Conservation (phyloP, 179 eudicot species). For the Actinidia arguta region DNA sequence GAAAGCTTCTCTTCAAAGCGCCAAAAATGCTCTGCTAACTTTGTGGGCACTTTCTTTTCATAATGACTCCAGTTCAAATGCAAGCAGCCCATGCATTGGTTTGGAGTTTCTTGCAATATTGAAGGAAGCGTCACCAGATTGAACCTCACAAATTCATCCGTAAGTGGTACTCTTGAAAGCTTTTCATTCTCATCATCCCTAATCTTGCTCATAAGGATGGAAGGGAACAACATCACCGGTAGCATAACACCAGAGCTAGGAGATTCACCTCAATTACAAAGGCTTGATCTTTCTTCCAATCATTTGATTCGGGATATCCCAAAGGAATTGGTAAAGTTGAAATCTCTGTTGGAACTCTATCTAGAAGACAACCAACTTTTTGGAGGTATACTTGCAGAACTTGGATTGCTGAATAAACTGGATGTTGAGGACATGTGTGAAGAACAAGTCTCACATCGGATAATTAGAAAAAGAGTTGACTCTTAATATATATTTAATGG, state of each 20-base stretch:
- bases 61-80: too few species aligned
- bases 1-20: not conserved
- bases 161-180: too few species aligned
- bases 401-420: constrained; percentile 38
- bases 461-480: too few species aligned
- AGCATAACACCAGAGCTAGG: constrained; percentile 26
- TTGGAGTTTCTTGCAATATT: too few species aligned
- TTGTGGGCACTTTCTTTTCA: too few species aligned
- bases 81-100: too few species aligned
- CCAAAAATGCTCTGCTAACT: not conserved
- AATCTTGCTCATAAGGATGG: constrained; percentile 28
- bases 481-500: too few species aligned
- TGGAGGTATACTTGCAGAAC: constrained; percentile 49
- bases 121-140: too few species aligned
- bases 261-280: not conserved
- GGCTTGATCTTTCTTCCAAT: constrained; percentile 36
- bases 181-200: too few species aligned
- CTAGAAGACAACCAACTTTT: constrained; percentile 44
- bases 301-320: constrained; percentile 27
- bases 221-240: constrained; percentile 35
- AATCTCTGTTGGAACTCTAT: constrained; percentile 37
- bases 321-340: constrained; percentile 4
- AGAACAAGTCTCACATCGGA: too few species aligned
- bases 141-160: too few species aligned
- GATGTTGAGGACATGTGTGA: too few species aligned